A percentile compares a stretch with the other conserved stretches of the same genome.
Evolutionary conservation across 345 rosid genomes (phyloP).

Genomic region (Cardamine resedifolia): DNA sequence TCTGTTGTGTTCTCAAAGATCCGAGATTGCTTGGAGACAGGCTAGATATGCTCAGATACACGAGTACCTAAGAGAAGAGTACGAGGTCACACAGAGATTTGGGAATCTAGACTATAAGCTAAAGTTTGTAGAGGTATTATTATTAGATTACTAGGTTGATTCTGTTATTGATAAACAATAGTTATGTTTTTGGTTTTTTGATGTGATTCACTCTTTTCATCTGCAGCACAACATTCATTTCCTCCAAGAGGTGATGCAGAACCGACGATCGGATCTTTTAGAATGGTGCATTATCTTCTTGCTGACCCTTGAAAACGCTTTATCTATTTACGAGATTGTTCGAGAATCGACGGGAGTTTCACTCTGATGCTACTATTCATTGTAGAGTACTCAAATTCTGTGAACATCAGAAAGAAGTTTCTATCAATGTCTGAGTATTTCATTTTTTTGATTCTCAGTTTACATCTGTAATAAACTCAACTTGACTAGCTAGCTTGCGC

Average conservation of each 20-base stretch:
- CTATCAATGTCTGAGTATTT: conserved; percentile 3
- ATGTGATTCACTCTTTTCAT: not conserved
- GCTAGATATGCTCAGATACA: conserved; percentile 89
- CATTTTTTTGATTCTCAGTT: conserved; percentile 19
- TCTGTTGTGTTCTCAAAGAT: conserved; percentile 46
- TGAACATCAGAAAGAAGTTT: not conserved
- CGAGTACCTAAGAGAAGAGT: conserved; percentile 91
- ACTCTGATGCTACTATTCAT: conserved; percentile 26
- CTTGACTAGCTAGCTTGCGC: conserved; percentile 13
- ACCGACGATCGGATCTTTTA: conserved; percentile 72
- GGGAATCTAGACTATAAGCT: conserved; percentile 84
- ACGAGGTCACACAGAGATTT: conserved; percentile 85
- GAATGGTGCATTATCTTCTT: conserved; percentile 94
- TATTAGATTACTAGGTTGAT: not conserved
- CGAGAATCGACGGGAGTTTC: conserved; percentile 48
- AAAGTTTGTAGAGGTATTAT: conserved; percentile 81
- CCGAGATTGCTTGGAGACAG: conserved; percentile 97
- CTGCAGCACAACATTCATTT: conserved; percentile 94
- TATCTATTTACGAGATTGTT: conserved; percentile 72
- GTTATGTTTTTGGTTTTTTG: not conserved
- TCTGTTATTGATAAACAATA: not conserved
- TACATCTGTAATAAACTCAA: conserved; percentile 32
- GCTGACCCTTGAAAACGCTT: conserved; percentile 62
- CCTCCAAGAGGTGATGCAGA: conserved; percentile 89
- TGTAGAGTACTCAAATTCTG: conserved; percentile 4